phyloP scores from a whole-genome alignment of 2,329 filamentous ascomycete species.

The Drechslerella stenobrocha region DNA sequence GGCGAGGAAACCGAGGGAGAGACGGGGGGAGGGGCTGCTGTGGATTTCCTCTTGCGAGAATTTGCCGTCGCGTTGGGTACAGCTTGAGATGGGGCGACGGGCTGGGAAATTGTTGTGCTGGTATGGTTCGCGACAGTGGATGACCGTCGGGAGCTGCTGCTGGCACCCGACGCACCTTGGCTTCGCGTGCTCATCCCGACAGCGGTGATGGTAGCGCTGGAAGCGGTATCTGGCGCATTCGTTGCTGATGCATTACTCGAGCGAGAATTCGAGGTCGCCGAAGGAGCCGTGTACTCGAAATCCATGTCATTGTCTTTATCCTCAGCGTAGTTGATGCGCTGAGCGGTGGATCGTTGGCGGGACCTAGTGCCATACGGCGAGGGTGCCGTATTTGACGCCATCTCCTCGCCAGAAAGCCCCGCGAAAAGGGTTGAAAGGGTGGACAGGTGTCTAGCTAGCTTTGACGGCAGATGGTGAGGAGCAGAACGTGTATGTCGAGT shows the following conservation, averaged over 20 bases:
- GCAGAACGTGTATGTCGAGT: not conserved
- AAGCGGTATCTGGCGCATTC: constrained; percentile 64
- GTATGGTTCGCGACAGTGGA: constrained; percentile 51
- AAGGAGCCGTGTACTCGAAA: constrained; percentile 68
- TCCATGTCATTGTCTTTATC: constrained; percentile 89
- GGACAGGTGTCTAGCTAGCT: constrained; percentile 19
- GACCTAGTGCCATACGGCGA: constrained; percentile 90
- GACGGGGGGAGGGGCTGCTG: constrained; percentile 50
- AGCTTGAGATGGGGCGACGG: constrained; percentile 9
- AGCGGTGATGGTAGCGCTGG: constrained; percentile 57
- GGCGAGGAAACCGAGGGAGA: constrained; percentile 52
- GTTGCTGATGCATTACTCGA: constrained; percentile 54
- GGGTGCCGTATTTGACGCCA: constrained; percentile 60
- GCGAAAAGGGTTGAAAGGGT: constrained; percentile 28
- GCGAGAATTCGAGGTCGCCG: constrained; percentile 55
- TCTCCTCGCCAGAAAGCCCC: constrained; percentile 45
- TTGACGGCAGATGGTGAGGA: constrained; percentile 7
- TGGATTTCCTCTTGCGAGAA: constrained; percentile 46
- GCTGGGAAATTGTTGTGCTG: constrained; percentile 9
- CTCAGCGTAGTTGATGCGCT: constrained; percentile 92
- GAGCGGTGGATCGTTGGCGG: constrained; percentile 77
- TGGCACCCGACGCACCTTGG: constrained; percentile 37
- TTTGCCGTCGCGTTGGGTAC: constrained; percentile 30
- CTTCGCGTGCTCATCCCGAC: constrained; percentile 50
- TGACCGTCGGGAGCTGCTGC: constrained; percentile 55